phyloP scores from a whole-genome alignment of 169 alveolate genomes.

The Babesia caballi region DNA sequence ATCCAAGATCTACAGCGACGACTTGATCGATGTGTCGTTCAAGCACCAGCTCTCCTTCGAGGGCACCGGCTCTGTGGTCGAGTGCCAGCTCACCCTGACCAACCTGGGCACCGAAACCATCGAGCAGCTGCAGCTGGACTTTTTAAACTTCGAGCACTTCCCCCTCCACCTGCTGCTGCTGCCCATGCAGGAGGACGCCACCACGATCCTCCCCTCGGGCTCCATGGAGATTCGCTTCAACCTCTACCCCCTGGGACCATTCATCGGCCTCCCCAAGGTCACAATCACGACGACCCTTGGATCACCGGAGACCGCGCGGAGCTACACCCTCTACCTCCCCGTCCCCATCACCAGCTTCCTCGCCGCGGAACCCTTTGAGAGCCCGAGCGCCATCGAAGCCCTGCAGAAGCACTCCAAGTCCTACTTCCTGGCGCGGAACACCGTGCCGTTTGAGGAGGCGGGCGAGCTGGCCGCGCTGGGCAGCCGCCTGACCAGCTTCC shows the following conservation, averaged over 20 bases:
- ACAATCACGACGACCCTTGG: neutral
- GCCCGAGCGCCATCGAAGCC: neutral
- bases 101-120: neutral
- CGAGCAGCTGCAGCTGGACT: conserved; percentile 13
- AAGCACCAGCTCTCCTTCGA: neutral
- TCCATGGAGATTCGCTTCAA: conserved; percentile 26
- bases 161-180: conserved; percentile 29
- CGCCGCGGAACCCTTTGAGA: neutral
- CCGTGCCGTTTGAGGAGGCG: conserved; percentile 11
- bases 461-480: conserved; percentile 6
- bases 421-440: conserved; percentile 31
- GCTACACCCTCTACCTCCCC: conserved; percentile 36
- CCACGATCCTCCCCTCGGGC: neutral
- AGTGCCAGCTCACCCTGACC: conserved; percentile 11
- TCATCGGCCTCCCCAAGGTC: conserved; percentile 50
- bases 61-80: neutral
- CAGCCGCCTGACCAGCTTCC: conserved; percentile 4
- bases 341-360: conserved; percentile 47
- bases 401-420: conserved; percentile 27
- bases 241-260: conserved; percentile 40
- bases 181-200: neutral
- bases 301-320: neutral
- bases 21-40: neutral
- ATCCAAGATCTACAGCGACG: neutral
- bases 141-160: conserved; percentile 50